Base-by-base conservation (phyloP, 352 stramenopile genomes). In the Thraustotheca clavata region DNA sequence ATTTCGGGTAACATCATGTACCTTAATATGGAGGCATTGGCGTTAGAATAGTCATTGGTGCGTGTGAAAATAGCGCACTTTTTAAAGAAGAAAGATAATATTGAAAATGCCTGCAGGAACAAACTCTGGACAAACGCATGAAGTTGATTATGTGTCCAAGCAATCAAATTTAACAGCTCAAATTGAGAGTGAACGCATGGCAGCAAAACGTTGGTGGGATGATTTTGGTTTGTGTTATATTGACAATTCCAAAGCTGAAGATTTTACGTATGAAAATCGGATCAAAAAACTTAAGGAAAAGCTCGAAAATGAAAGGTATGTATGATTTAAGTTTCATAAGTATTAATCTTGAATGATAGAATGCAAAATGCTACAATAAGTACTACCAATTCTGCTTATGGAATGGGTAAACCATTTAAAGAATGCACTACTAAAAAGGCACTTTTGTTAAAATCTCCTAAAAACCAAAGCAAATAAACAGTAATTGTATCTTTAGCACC, bases 131-230 rank as follows among this genome's bases (percentile, higher is more conserved):
- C 39, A 4, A n/a, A 24, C 43, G 43, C 43, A 91, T 65, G 82
- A 89, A 71, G 70, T 88, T 60, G 82, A 91, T 68, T 91, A 89
- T 61, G 80, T 91, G 59, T 88, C 82, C 43, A 89, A 87, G 67
- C 69, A 91, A 59, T 80, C 82, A n/a, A 91, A 91, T 60, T 73
- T 88, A 40, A 89, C 82, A 24, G 67, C 82, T 49, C 82, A 91
- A 67, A 89, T 91, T 71, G 82, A 91, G 69, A 88, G 80, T 65
- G 82, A 91, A 59, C 79, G 76, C 7, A 80, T 82, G 49, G 78
- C 80, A 2, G 80, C 80, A 49, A 91, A 89, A 70, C 77, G 73
- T 29, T 91, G 82, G 82, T 91, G 80, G 80, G 80, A 89, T 57
- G 82, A 91, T 62, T 89, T 87, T 54, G 82, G 82, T 16, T 74